A percentile compares a stretch with the other conserved stretches of the same genome.
Conservation (phyloP, 495 filamentous ascomycete species). For the Pyrenula massariospora region DNA sequence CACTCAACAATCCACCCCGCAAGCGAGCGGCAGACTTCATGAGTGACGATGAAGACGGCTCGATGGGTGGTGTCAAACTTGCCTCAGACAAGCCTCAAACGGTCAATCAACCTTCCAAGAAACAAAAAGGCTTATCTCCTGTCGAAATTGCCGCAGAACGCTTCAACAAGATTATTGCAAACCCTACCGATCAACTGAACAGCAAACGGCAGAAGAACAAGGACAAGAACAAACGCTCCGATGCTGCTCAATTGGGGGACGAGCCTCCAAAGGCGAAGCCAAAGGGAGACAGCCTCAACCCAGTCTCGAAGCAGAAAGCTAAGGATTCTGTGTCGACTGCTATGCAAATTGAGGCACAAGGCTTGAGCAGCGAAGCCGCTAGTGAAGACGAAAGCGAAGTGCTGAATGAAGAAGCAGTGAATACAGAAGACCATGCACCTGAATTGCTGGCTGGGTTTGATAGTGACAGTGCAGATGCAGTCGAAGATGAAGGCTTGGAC, state of each 20-base stretch:
- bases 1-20: constrained; percentile 38
- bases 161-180: constrained; percentile 22
- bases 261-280: constrained; percentile 1
- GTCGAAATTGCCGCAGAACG: constrained; percentile 12
- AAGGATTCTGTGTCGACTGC: constrained; percentile 12
- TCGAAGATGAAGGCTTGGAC: constrained; percentile 40
- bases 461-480: constrained; percentile 52
- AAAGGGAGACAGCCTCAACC: neutral
- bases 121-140: constrained; percentile 1
- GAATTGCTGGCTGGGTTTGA: constrained; percentile 70
- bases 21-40: constrained; percentile 45
- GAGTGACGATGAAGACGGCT: constrained; percentile 25
- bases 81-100: constrained; percentile 11
- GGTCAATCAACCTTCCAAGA: neutral
- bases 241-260: constrained; percentile 4
- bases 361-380: constrained; percentile 15
- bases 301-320: constrained; percentile 8
- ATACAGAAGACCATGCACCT: constrained; percentile 54
- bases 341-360: constrained; percentile 12
- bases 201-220: constrained; percentile 13
- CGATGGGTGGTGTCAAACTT: constrained; percentile 12
- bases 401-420: constrained; percentile 25
- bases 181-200: constrained; percentile 12
- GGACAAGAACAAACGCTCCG: constrained; percentile 12
- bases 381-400: constrained; percentile 16